A percentile compares a stretch with the other conserved stretches of the same genome.
phyloP scores from a whole-genome alignment of 495 filamentous ascomycete species.

The Aspergillus cavernicola region DNA sequence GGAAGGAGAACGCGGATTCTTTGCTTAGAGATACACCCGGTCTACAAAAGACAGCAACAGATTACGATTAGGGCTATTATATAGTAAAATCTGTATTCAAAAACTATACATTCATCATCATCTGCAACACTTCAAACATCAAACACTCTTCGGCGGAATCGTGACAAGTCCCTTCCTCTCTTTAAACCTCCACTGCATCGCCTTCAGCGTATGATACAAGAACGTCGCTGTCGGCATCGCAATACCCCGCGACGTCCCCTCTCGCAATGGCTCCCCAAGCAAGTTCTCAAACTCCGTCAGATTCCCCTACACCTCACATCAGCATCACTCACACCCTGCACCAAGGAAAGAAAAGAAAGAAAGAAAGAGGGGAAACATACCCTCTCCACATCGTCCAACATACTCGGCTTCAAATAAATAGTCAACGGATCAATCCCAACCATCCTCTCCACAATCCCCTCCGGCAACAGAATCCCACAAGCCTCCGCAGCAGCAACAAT shows the following conservation, averaged over 20 bases:
- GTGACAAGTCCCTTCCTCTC: background rate
- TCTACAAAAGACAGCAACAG: too few relatives aligned
- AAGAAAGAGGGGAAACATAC: background rate
- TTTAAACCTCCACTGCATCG: constrained; percentile 9
- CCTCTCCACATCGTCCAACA: constrained; percentile 9
- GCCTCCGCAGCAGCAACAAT: constrained; percentile 8
- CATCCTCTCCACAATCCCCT: constrained; percentile 7
- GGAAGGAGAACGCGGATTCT: constrained; percentile 17
- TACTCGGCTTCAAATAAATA: constrained; percentile 4
- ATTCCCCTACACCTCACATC: constrained; percentile 3
- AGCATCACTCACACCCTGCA: background rate
- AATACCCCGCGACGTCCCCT: constrained; percentile 3
- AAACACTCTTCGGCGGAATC: background rate
- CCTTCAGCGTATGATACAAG: constrained; percentile 8
- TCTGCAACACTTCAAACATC: too few relatives aligned
- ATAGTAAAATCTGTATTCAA: background rate
- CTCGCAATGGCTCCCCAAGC: constrained; percentile 9
- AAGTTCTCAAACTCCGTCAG: constrained; percentile 13
- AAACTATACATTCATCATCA: too few relatives aligned
- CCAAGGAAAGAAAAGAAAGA: background rate
- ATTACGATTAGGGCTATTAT: background rate
- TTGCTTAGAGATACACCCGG: background rate
- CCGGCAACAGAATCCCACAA: background rate
- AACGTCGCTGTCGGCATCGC: constrained; percentile 6
- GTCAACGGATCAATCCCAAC: constrained; percentile 4